Base-by-base conservation (phyloP, 805 yeast genomes). In the Starmerella bombicola region DNA sequence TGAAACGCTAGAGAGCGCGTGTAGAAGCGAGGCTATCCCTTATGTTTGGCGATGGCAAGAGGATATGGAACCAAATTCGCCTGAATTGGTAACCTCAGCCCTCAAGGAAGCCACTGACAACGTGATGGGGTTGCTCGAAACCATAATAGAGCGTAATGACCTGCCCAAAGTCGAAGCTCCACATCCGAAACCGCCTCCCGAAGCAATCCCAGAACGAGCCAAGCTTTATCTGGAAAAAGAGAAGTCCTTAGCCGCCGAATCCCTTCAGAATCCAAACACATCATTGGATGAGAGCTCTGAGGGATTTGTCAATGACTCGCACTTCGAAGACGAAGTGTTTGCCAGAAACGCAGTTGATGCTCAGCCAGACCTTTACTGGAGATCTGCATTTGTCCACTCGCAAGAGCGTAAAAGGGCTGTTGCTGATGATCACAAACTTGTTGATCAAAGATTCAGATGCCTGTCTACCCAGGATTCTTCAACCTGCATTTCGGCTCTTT, bases 41-140 rank as follows among this genome's bases (percentile, higher is more conserved):
- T 32, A 32, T n/a, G 26, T 32, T 5, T 32, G 35, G 35, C 35
- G 35, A 12, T 32, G 35, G 35, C 35, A 32, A n/a, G 35, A 32
- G 12, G 35, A 32, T 21, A 19, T 32, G 5, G 35, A 32, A 25
- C 25, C 25, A 13, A 23, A 32, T 16, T 23, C 18, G 26, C 5
- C 12, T 5, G 21, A 23, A 4, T 23, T 19, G 6, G 35, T 20
- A 5, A 21, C 35, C 6, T 23, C 5, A 21, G 25, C 35, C 4
- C 16, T 32, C 8, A n/a, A 21, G 8, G 5, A 13, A 15, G 35
- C 35, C 5, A 19, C 35, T 5, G 26, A n/a, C 8, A 32, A 20
- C 25, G 25, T 32, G 5, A 20, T 32, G 5, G 6, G n/a, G 17
- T 17, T 32, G 19, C 20, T 32, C 10, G 10, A 6, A 12, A 21